These are phyloP conservation scores for Colletotrichum graminicola DNA, from an alignment of 2,329 filamentous ascomycete genomes.

Conservation along the genomic window DNA sequence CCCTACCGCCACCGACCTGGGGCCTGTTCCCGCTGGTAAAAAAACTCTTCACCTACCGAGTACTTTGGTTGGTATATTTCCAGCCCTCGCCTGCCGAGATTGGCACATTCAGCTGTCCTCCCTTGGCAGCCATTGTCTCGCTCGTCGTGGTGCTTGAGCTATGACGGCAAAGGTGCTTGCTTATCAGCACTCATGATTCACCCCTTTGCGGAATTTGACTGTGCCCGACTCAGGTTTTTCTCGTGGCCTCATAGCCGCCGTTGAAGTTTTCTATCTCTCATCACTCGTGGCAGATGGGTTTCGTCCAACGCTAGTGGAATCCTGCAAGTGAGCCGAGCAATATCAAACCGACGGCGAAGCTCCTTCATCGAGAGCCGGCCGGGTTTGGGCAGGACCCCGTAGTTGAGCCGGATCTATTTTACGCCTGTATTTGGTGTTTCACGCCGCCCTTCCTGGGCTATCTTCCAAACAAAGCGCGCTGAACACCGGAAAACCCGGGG, in stretches of 20 bases:
- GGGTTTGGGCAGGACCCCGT: not conserved
- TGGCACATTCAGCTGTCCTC: conserved; percentile 8
- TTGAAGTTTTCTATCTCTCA: not conserved
- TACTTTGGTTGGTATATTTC: not conserved
- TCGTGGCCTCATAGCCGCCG: not conserved
- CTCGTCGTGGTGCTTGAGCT: conserved; percentile 5
- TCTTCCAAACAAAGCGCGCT: not conserved
- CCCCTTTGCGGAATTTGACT: not conserved
- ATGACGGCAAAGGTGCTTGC: conserved; percentile 15
- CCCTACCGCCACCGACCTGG: not conserved
- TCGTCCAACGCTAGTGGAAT: not conserved
- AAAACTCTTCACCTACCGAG: not conserved
- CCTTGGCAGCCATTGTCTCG: conserved; percentile 7
- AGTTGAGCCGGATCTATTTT: not conserved
- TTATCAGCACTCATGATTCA: not conserved
- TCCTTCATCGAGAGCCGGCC: too few species aligned
- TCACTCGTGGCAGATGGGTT: conserved; percentile 10
- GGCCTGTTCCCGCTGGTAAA: not conserved
- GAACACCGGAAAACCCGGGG: not conserved
- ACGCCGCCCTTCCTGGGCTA: not conserved
- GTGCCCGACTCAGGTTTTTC: not conserved
- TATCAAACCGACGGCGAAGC: not conserved
- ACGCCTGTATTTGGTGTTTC: not conserved
- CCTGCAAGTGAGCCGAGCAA: not conserved
- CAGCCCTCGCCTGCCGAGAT: conserved; percentile 3